phyloP scores from a whole-genome alignment of 1,139 yeast species.

The Geotrichum cucujoidarum region DNA sequence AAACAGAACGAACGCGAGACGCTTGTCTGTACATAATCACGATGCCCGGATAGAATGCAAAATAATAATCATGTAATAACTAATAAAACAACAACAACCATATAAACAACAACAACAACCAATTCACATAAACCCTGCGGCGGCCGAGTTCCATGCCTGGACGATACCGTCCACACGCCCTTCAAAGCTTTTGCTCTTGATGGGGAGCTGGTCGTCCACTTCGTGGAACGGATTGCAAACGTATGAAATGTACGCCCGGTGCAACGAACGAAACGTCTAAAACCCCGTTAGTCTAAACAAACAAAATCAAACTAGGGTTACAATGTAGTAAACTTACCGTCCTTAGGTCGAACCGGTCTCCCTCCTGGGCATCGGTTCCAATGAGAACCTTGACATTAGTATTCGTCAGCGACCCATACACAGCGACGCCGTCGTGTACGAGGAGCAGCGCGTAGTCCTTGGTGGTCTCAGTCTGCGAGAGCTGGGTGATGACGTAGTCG shows the following conservation, averaged over 20 bases:
- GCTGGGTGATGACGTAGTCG: constrained; percentile 37
- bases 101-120: too few species aligned
- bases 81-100: too few species aligned
- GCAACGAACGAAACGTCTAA: constrained; percentile 34
- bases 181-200: constrained; percentile 31
- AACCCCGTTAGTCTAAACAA: background rate
- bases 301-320: background rate
- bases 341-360: constrained; percentile 29
- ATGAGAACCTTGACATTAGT: constrained; percentile 39
- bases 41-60: background rate
- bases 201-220: constrained; percentile 25
- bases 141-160: constrained; percentile 27
- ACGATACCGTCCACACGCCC: constrained; percentile 27
- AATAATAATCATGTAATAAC: background rate
- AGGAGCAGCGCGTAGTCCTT: constrained; percentile 36
- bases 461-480: constrained; percentile 27
- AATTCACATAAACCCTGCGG: constrained; percentile 15
- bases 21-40: background rate
- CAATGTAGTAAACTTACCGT: constrained; percentile 24
- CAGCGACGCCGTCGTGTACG: constrained; percentile 42
- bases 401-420: constrained; percentile 40
- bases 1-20: too few species aligned
- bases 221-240: constrained; percentile 40
- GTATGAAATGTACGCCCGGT: constrained; percentile 36
- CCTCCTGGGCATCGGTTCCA: constrained; percentile 37